Base-by-base conservation (phyloP, 768 basidiomycete genomes). In the Naganishia onofrii region DNA sequence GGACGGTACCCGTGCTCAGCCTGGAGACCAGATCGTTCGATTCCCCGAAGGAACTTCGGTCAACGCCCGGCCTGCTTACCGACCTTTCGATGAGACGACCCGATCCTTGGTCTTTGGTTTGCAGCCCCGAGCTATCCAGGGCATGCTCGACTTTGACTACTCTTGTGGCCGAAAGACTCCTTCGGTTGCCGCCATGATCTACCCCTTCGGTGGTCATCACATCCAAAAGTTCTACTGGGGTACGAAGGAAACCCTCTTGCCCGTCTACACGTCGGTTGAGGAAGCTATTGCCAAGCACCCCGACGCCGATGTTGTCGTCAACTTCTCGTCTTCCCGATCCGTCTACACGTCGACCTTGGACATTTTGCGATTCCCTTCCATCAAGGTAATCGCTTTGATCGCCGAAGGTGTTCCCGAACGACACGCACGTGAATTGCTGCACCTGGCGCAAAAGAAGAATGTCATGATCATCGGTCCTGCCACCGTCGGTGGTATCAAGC, bases 151-250 rank as follows among this genome's bases (percentile, higher is more conserved):
- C 86, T 99, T 99, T 74, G 96, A 99, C 85, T 99, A 89, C 84
- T 93, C 92, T 17, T 99, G 96, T 83, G 94, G 94, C 21, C 91
- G 96, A 72, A 82, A 86, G 55, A 86, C 89, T 23, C 93, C 96
- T 44, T 90, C 89, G 55, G 96, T 98, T 74, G 94, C 96, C 32
- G 96, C 96, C 46, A 99, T 98, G 95, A 96, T 99, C 80, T 99
- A 99, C 82, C 96, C 95, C 80, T 99, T 99, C 83, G 96, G 95
- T 79, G 95, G 95, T 23, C 95, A 98, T 84, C 96, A 98, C 84
- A 96, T 97, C 82, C 96, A 99, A 84, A 99, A 99, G 85, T 97
- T 99, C 87, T 98, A 99, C 87, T 98, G 96, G 96, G 96, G 96
- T 68, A 98, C 96, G 48, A 93, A 92, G 85, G 96, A 98, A 85